Evolutionary conservation across 2,329 filamentous ascomycete species (phyloP), one percentile per base, ranked within the genome.

Genomic region (Calonectria ilicicola): DNA sequence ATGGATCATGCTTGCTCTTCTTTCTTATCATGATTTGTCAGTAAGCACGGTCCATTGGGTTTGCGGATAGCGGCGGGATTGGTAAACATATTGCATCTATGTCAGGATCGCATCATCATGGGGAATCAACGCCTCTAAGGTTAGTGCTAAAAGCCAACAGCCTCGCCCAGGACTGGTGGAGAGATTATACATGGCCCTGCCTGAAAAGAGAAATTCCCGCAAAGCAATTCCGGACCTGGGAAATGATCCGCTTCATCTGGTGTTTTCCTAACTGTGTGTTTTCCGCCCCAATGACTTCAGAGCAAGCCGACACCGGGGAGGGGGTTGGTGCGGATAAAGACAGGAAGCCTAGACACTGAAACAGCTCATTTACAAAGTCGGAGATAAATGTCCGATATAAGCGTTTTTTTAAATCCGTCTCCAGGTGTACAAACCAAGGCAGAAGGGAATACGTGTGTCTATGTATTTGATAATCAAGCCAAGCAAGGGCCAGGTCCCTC

Each of bases 271-370:
- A 70, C n/a, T n/a, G 49, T 44, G 67, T n/a, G 51, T 76, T 73
- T 80, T 53, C 76, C 76, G 76, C 76, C 74, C 76, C 78, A 76
- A 77, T 80, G 58, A 64, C 71, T 77, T 75, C 68, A 68, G 72
- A 72, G 66, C 38, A 68, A 79, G 78, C 78, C 78, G 76, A 79
- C 76, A 79, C 77, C 77, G 78, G 78, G 76, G 73, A 67, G 44
- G 75, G 73, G 77, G 75, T 73, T 75, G 72, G 75, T 72, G 75
- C 74, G 74, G 76, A 71, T 74, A 74, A 64, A 58, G 66, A 68
- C 62, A 51, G 60, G 56, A 67, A 68, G 67, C 65, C 65, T n/a
- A 65, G 66, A 65, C 35, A 65, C 65, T 62, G 60, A 69, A 62
- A 67, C 66, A 74, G 58, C 63, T 62, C 53, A 56, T 72, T 35